Percentiles rank a stretch among this genome's conserved stretches.
These are phyloP conservation scores for Ophiorrhiza pumila DNA, from an alignment of 257 asterid species.

Conservation along the genomic window DNA sequence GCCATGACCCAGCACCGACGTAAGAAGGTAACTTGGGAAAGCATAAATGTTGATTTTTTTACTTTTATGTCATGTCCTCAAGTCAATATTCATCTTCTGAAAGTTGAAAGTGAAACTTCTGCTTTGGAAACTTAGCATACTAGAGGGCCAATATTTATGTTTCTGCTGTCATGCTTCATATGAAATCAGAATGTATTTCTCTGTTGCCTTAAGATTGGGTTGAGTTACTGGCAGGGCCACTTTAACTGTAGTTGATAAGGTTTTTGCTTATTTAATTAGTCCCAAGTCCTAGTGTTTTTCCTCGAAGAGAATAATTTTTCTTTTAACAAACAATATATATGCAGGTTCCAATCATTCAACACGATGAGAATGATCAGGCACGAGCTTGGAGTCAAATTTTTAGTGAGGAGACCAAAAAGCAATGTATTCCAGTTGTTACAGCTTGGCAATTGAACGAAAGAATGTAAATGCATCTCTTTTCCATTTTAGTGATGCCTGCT, in stretches of 20 bases:
- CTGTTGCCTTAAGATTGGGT: background rate
- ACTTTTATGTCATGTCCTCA: background rate
- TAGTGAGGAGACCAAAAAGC: slow-evolving; percentile 84
- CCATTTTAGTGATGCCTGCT: background rate
- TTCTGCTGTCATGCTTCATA: background rate
- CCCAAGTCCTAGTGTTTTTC: background rate
- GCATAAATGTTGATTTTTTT: background rate
- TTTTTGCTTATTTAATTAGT: background rate
- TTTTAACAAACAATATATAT: background rate
- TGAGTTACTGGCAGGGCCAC: background rate
- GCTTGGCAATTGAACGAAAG: slow-evolving; percentile 99
- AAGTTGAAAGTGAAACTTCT: background rate
- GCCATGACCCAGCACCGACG: slow-evolving; percentile 99
- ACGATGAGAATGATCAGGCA: slow-evolving; percentile 78
- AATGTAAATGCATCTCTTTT: slow-evolving; percentile 48
- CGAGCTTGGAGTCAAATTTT: slow-evolving; percentile 83
- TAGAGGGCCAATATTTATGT: background rate
- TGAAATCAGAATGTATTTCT: background rate
- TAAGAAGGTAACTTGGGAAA: slow-evolving; percentile 56
- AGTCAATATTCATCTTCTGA: background rate
- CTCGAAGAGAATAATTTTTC: background rate
- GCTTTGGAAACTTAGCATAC: background rate
- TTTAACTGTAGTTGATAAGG: background rate
- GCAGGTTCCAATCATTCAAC: slow-evolving; percentile 89
- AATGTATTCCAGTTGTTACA: slow-evolving; percentile 87